Base-by-base conservation (phyloP, 1,139 yeast genomes). In the Casaregolazyma suthepensis region DNA sequence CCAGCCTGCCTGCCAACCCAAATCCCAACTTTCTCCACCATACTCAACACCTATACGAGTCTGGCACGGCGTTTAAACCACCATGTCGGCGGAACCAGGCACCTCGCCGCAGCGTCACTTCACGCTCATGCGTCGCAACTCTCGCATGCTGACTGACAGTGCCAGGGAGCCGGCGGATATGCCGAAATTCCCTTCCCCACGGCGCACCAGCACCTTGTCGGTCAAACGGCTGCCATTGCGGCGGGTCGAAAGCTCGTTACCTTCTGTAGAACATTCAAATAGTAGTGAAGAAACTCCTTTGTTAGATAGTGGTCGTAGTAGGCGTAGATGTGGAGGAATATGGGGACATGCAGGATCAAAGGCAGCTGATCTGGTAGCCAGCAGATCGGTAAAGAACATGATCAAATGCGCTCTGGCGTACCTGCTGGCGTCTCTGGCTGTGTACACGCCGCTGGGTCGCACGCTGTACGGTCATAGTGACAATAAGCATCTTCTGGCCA, bases 401-500 rank as follows among this genome's bases (percentile, higher is more conserved):
- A 53, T 84, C 43, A 86, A 87, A 62, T 85, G 94, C 59, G 75
- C 91, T 0, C 58, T 87, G 29, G 87, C 94, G 0, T 88, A 88
- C 63, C 71, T 84, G 12, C 58, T 87, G 1, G 94, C 90, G 1
- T 84, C 94, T 0, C 65, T 86, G 53, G 87, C 85, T 1, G 95
- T 87, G n/a, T 87, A 85, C 66, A 78, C 81, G 61, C 74, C 81
- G 0, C 71, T 79, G 1, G 74, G 87, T 46, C 79, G 86, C 29
- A 61, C 66, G 19, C 58, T 81, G 1, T 67, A 87, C 51, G 96
- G 96, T 0, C 66, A 73, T 43, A 78, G 88, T 17, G 93, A 86
- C 67, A 82, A 86, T 23, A 88, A 87, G 65, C 96, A 88, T 69
- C 78, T 87, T 62, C 82, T 85, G 6, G 89, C 95, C 22, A 88